These are phyloP conservation scores for Kodamaea ohmeri DNA, from an alignment of 1,139 yeast species.

Conservation along the genomic window DNA sequence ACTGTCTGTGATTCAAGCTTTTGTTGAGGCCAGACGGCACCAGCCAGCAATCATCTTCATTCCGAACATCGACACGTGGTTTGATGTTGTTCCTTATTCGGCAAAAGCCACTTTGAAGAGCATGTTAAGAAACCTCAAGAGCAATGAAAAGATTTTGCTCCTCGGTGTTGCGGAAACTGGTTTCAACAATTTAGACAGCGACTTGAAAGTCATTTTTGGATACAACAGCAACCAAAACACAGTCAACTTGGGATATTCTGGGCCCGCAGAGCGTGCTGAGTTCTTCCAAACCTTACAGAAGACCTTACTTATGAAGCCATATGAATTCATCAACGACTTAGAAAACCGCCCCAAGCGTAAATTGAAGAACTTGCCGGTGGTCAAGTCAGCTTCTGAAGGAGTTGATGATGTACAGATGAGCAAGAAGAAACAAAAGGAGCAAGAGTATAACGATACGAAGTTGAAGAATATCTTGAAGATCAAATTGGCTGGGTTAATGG, in stretches of 20 bases:
- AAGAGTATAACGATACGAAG: conserved; percentile 72
- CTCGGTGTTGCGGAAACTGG: conserved; percentile 66
- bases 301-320: conserved; percentile 67
- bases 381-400: conserved; percentile 16
- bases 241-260: conserved; percentile 43
- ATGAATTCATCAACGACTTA: conserved; percentile 52
- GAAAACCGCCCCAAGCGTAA: conserved; percentile 51
- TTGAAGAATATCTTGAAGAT: conserved; percentile 81
- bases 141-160: conserved; percentile 74
- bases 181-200: conserved; percentile 33
- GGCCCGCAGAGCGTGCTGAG: conserved; percentile 38
- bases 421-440: conserved; percentile 43
- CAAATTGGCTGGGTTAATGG: conserved; percentile 85
- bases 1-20: conserved; percentile 77
- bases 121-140: conserved; percentile 62
- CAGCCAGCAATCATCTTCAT: conserved; percentile 84
- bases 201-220: conserved; percentile 53
- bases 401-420: conserved; percentile 15
- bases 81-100: conserved; percentile 60
- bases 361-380: conserved; percentile 35
- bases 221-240: conserved; percentile 43
- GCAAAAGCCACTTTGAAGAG: conserved; percentile 73
- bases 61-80: conserved; percentile 84
- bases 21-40: conserved; percentile 86
- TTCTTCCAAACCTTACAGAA: conserved; percentile 58